Evolutionary conservation across 2,329 filamentous ascomycete species (phyloP).

Genomic region (Kalaharituber pfeilii): DNA sequence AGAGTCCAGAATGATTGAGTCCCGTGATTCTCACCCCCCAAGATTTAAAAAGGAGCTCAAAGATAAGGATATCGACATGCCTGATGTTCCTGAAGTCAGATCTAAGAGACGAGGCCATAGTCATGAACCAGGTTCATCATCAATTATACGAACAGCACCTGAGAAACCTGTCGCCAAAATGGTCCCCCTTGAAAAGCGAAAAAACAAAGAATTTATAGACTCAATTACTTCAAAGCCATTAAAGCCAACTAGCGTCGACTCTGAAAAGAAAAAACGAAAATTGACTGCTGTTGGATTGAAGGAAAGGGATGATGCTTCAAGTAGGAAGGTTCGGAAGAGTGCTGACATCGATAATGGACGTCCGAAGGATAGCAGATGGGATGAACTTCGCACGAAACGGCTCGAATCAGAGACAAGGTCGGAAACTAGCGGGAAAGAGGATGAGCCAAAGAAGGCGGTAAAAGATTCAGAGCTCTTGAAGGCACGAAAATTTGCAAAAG

Average conservation of each 20-base stretch:
- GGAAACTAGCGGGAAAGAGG: not conserved
- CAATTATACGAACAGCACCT: not conserved
- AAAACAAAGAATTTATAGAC: not conserved
- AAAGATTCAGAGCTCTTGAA: slow-evolving; percentile 11
- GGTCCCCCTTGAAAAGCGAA: not conserved
- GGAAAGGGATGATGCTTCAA: not conserved
- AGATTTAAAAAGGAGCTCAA: not conserved
- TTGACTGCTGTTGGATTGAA: not conserved
- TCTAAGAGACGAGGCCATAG: not conserved
- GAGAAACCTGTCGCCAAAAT: not conserved
- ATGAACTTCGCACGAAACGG: not conserved
- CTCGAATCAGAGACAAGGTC: not conserved
- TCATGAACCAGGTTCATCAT: not conserved
- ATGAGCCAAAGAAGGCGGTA: slow-evolving; percentile 8
- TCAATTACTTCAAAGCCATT: not conserved
- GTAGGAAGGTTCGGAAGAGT: slow-evolving; percentile 1
- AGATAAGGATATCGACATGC: slow-evolving; percentile 1
- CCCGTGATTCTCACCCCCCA: not conserved
- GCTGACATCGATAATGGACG: slow-evolving; percentile 7
- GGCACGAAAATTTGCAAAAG: slow-evolving; percentile 8
- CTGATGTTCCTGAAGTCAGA: not conserved
- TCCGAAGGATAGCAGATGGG: not conserved
- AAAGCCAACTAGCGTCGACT: not conserved
- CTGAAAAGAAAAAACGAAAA: not conserved
- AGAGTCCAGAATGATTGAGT: not conserved